These are phyloP conservation scores for Coemansia sp. DNA, from an alignment of 192 early-diverging fungal species.

Conservation along the genomic window DNA sequence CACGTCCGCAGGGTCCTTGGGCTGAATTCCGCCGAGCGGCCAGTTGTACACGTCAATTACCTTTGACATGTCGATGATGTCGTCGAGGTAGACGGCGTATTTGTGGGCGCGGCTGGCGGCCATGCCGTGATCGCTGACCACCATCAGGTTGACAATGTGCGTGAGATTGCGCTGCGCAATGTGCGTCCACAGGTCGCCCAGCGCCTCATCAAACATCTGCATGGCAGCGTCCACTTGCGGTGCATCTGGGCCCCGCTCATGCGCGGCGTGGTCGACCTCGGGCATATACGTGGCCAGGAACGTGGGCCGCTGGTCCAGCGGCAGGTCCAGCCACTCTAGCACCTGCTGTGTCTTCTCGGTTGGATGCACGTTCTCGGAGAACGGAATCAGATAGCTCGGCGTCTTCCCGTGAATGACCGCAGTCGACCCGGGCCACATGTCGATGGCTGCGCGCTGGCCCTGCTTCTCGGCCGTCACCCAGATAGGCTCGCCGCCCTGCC, in stretches of 20 bases:
- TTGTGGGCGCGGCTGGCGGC: slow-evolving; percentile 38
- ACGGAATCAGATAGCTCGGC: slow-evolving; percentile 70
- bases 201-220: slow-evolving; percentile 55
- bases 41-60: slow-evolving; percentile 59
- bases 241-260: slow-evolving; percentile 68
- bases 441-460: slow-evolving; percentile 63
- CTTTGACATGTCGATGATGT: slow-evolving; percentile 59
- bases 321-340: slow-evolving; percentile 78
- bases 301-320: slow-evolving; percentile 63
- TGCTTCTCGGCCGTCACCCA: slow-evolving; percentile 86
- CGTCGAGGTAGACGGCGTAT: slow-evolving; percentile 72
- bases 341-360: slow-evolving; percentile 59
- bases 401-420: slow-evolving; percentile 51
- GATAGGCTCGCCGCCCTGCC: slow-evolving; percentile 83
- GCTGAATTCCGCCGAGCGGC: slow-evolving; percentile 64
- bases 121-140: slow-evolving; percentile 93
- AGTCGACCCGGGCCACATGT: slow-evolving; percentile 89
- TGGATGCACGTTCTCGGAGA: slow-evolving; percentile 44
- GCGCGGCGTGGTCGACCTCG: slow-evolving; percentile 78
- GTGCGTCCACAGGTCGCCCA: slow-evolving; percentile 60
- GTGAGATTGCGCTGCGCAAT: slow-evolving; percentile 60
- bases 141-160: slow-evolving; percentile 61
- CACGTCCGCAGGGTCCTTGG: slow-evolving; percentile 47
- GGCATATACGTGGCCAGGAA: slow-evolving; percentile 78
- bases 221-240: slow-evolving; percentile 59